Conservation (phyloP, 176 grass and related monocot genomes). For the Carex parvula region DNA sequence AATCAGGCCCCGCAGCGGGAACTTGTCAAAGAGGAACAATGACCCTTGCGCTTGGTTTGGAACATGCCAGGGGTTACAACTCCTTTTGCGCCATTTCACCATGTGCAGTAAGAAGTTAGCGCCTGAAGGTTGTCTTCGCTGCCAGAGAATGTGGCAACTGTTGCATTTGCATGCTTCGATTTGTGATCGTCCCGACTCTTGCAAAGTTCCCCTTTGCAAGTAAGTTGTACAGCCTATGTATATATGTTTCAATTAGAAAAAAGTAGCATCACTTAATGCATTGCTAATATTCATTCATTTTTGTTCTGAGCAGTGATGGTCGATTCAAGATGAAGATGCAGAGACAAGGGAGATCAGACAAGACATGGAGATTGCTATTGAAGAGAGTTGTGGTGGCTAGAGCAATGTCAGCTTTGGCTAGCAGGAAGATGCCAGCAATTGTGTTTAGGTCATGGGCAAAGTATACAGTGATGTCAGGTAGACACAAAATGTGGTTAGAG, state of each 20-base stretch:
- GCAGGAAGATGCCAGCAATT: conserved; percentile 27
- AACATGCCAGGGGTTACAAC: conserved; percentile 51
- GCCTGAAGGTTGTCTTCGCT: conserved; percentile 50
- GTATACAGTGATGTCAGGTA: conserved; percentile 17
- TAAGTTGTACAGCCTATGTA: conserved; percentile 24
- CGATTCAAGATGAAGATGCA: conserved; percentile 49
- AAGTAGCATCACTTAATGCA: background rate
- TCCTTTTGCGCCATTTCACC: conserved; percentile 55
- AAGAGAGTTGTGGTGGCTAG: conserved; percentile 53
- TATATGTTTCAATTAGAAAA: background rate
- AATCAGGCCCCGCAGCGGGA: background rate
- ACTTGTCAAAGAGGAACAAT: background rate
- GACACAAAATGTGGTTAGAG: background rate
- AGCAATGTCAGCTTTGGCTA: conserved; percentile 41
- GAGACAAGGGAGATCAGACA: conserved; percentile 46
- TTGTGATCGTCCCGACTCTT: conserved; percentile 42
- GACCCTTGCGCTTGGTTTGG: background rate
- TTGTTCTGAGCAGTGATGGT: conserved; percentile 19
- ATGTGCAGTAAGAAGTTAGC: conserved; percentile 42
- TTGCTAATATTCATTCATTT: background rate
- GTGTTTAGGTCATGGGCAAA: conserved; percentile 37
- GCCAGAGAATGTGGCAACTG: conserved; percentile 74
- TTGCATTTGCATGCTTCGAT: conserved; percentile 66
- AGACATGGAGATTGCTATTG: conserved; percentile 61
- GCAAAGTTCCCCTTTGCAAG: conserved; percentile 74